Evolutionary conservation across 164 flowering plant species (phyloP).

Genomic region (Amborella trichopoda): DNA sequence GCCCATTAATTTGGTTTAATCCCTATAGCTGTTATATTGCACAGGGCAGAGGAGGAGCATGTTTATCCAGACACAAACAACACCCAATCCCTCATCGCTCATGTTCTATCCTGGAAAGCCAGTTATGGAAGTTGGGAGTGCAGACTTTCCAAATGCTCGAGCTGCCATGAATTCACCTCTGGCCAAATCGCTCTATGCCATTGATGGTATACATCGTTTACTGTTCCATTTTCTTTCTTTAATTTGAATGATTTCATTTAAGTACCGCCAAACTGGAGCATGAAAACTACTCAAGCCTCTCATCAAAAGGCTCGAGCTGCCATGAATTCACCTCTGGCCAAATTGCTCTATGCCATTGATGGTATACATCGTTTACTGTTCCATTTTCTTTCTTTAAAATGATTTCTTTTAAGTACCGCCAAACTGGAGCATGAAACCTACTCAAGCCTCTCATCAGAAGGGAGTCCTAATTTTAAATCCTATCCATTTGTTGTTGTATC

Average conservation of each 20-base stretch:
- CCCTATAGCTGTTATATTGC: slow-evolving; percentile 6
- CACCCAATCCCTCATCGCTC: slow-evolving; percentile 87
- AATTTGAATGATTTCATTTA: too few relatives aligned
- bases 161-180: slow-evolving; percentile 81
- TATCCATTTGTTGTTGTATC: too few relatives aligned
- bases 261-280: too few relatives aligned
- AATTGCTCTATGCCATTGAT: slow-evolving; percentile 64
- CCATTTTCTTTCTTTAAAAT: too few relatives aligned
- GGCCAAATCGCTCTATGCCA: slow-evolving; percentile 61
- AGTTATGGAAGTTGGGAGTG: slow-evolving; percentile 88
- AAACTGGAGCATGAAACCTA: too few relatives aligned
- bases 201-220: slow-evolving; percentile 48
- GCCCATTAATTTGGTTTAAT: too few relatives aligned
- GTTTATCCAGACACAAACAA: slow-evolving; percentile 91
- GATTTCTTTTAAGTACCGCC: too few relatives aligned
- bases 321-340: slow-evolving; percentile 81
- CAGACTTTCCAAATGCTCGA: slow-evolving; percentile 93
- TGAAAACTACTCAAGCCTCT: too few relatives aligned
- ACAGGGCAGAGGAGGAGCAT: slow-evolving; percentile 82
- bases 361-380: slow-evolving; percentile 46
- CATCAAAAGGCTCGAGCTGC: slow-evolving; percentile 87
- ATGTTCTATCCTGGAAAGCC: slow-evolving; percentile 94
- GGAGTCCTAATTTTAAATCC: too few relatives aligned
- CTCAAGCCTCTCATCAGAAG: too few relatives aligned
- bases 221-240: background rate